Percentiles rank a stretch among this genome's conserved stretches.
phyloP scores from a whole-genome alignment of 225 moss, liverwort and hornwort species.

The Pseudoscleropodium purum region DNA sequence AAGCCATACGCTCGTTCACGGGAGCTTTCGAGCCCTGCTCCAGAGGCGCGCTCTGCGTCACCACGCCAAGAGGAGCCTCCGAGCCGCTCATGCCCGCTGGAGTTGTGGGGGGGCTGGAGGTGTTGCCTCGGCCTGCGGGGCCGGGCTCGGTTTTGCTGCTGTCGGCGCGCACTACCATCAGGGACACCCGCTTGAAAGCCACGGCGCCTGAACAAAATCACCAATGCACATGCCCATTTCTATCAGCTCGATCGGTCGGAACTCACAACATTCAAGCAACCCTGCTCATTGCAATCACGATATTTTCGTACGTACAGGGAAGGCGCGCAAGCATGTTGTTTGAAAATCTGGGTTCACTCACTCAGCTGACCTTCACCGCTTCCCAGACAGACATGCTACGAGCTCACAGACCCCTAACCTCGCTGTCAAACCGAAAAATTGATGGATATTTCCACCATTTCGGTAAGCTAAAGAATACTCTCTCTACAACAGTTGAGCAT shows the following conservation, averaged over 20 bases:
- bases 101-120: neutral
- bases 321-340: neutral
- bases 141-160: conserved; percentile 5
- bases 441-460: neutral
- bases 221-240: neutral
- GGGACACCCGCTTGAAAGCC: neutral
- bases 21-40: conserved; percentile 20
- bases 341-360: neutral
- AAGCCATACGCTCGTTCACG: conserved; percentile 46
- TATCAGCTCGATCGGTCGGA: neutral
- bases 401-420: neutral
- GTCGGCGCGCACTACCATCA: conserved; percentile 28
- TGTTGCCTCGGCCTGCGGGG: neutral
- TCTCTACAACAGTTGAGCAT: neutral
- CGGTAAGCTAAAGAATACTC: accelerated
- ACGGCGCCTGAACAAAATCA: neutral
- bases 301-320: too few species aligned
- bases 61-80: conserved; percentile 1
- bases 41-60: conserved; percentile 25
- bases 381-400: neutral
- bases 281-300: too few species aligned
- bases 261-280: neutral
- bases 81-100: conserved; percentile 18
- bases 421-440: neutral
- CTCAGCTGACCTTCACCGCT: neutral